Percentiles rank a stretch among this genome's conserved stretches.
Evolutionary conservation across 1,284 basidiomycete genomes (phyloP).

Genomic region (Puccinia hordei): DNA sequence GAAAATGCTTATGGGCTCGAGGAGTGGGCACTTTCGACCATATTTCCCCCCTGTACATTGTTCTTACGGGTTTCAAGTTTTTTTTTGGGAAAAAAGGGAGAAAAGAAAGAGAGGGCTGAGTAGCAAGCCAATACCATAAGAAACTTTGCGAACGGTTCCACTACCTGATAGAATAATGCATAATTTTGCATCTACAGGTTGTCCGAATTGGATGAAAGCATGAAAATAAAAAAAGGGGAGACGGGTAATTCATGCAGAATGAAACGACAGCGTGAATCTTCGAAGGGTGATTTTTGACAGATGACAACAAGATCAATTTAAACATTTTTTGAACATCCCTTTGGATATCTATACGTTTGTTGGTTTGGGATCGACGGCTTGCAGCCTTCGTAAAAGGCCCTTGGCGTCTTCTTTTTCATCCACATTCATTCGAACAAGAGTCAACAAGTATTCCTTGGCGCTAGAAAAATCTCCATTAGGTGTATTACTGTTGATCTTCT

Average conservation of each 20-base stretch:
- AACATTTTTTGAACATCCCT: not conserved
- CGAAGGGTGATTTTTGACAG: no score
- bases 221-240: no score
- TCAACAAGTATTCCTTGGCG: slow-evolving; percentile 44
- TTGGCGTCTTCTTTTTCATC: slow-evolving; percentile 50
- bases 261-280: no score
- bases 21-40: not conserved
- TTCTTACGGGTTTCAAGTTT: no score
- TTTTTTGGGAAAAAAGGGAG: not conserved
- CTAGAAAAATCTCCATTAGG: slow-evolving; percentile 15
- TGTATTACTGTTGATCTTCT: slow-evolving; percentile 20
- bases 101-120: no score
- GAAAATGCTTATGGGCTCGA: not conserved
- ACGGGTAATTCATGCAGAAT: no score
- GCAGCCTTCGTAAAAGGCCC: slow-evolving; percentile 37
- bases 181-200: not conserved
- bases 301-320: not conserved
- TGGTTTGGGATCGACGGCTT: slow-evolving; percentile 30
- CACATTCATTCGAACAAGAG: slow-evolving; percentile 49
- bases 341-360: not conserved
- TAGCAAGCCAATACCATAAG: no score
- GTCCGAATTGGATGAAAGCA: no score
- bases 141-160: no score
- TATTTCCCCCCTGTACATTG: not conserved
- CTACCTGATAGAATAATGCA: no score